Conservation (phyloP, 345 rosid species). For the Anastatica hierochuntica region DNA sequence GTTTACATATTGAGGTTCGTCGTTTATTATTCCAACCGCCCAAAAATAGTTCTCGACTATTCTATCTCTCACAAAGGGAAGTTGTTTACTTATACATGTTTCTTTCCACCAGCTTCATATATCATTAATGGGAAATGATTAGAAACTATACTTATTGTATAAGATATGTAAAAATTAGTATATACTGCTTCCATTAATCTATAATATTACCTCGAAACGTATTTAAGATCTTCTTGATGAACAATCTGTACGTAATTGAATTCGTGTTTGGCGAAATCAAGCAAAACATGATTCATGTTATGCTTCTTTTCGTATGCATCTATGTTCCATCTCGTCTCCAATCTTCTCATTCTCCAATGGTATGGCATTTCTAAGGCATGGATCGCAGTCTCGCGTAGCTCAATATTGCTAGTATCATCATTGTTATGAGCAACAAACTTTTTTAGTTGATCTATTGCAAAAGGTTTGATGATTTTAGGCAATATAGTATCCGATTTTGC, state of each 20-base stretch:
- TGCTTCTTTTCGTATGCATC: conserved; percentile 12
- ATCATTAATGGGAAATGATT: too few relatives aligned
- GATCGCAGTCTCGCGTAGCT: conserved; percentile 2
- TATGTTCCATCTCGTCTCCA: conserved; percentile 25
- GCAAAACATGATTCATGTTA: conserved; percentile 4
- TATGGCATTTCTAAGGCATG: conserved; percentile 22
- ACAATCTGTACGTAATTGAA: conserved; percentile 23
- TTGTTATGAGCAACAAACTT: background rate
- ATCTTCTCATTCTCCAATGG: conserved; percentile 18
- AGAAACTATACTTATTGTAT: too few relatives aligned
- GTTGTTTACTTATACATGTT: conserved; percentile 5
- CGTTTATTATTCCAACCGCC: conserved; percentile 9
- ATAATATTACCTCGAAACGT: conserved; percentile 12
- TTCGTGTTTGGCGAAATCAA: conserved; percentile 21
- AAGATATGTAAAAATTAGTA: background rate
- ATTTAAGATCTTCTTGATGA: conserved; percentile 29
- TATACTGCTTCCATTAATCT: background rate
- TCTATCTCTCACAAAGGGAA: conserved; percentile 27
- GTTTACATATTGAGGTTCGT: conserved; percentile 23
- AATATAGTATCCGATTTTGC: conserved; percentile 22
- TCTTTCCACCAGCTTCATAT: conserved; percentile 32
- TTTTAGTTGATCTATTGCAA: conserved; percentile 12
- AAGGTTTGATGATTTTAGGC: conserved; percentile 27
- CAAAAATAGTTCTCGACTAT: conserved; percentile 31
- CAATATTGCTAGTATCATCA: background rate